Percentiles rank a stretch among this genome's conserved stretches.
phyloP scores from a whole-genome alignment of 768 basidiomycete genomes.

The Cystofilobasidium bisporidii region DNA sequence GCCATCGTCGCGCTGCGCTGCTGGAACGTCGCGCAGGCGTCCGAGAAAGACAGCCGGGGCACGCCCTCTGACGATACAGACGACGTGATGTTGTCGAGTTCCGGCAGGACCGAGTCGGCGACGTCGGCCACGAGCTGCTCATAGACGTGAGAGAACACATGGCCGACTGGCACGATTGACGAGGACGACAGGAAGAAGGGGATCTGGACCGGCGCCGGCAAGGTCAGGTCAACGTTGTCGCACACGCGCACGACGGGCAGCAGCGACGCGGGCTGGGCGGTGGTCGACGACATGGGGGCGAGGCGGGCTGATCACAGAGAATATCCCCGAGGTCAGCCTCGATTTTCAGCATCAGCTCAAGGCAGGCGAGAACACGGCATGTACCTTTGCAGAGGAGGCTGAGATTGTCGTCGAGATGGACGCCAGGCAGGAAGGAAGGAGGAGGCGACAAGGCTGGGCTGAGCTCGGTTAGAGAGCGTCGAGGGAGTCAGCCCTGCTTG shows the following conservation, averaged over 20 bases:
- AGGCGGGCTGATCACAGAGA: not conserved
- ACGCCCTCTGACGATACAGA: not conserved
- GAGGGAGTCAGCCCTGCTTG: too few species aligned
- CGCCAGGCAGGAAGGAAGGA: too few species aligned
- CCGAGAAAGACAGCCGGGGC: not conserved
- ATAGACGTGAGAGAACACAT: not conserved
- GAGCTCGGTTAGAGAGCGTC: too few species aligned
- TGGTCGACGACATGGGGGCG: not conserved
- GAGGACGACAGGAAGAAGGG: conserved; percentile 20
- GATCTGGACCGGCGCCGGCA: not conserved
- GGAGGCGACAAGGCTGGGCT: too few species aligned
- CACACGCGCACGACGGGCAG: conserved; percentile 24
- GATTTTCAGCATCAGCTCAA: too few species aligned
- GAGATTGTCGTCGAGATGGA: too few species aligned
- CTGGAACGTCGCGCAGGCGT: not conserved
- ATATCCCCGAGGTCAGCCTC: too few species aligned
- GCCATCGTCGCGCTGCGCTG: conserved; percentile 27
- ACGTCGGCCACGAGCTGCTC: conserved; percentile 4
- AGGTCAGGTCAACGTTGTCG: conserved; percentile 17
- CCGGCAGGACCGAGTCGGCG: not conserved
- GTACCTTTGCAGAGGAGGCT: too few species aligned
- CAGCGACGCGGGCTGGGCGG: not conserved
- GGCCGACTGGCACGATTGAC: conserved; percentile 20
- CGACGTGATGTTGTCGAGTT: not conserved
- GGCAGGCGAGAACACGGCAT: too few species aligned